These are phyloP conservation scores for Pseudopithomyces maydicus DNA, from an alignment of 2,329 filamentous ascomycete species.

Conservation along the genomic window DNA sequence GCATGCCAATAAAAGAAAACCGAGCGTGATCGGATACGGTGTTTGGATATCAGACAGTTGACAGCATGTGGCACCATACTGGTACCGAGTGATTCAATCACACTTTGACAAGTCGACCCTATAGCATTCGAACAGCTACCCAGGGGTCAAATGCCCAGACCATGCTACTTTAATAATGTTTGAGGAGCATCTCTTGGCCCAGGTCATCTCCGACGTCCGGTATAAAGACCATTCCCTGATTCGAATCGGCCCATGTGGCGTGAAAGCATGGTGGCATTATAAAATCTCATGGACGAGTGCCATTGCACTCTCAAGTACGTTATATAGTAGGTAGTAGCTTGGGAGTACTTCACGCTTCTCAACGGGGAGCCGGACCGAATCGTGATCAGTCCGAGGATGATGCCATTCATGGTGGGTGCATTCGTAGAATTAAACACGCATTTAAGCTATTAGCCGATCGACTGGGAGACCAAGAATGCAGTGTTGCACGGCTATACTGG, in stretches of 20 bases:
- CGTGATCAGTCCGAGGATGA: conserved; percentile 7
- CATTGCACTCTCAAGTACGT: neutral
- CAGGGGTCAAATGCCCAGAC: neutral
- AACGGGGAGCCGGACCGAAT: conserved; percentile 6
- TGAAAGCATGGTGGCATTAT: neutral
- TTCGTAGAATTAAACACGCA: conserved; percentile 26
- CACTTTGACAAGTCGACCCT: no score
- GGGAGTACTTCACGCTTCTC: neutral
- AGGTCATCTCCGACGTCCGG: neutral
- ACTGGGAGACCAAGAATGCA: conserved; percentile 15
- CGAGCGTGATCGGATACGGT: no score
- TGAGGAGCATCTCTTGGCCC: neutral
- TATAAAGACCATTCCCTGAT: neutral
- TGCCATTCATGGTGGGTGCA: conserved; percentile 14
- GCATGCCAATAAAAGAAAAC: no score
- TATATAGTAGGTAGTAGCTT: neutral
- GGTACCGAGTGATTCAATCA: no score
- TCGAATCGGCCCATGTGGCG: conserved; percentile 6
- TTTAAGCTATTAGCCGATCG: conserved; percentile 32
- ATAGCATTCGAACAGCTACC: no score
- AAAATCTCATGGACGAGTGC: neutral
- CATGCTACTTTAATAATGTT: neutral
- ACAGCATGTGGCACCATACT: no score
- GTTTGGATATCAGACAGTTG: no score
- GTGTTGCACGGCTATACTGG: conserved; percentile 17